Conservation (phyloP, 768 basidiomycete species). For the Rhodotorula graminis region DNA sequence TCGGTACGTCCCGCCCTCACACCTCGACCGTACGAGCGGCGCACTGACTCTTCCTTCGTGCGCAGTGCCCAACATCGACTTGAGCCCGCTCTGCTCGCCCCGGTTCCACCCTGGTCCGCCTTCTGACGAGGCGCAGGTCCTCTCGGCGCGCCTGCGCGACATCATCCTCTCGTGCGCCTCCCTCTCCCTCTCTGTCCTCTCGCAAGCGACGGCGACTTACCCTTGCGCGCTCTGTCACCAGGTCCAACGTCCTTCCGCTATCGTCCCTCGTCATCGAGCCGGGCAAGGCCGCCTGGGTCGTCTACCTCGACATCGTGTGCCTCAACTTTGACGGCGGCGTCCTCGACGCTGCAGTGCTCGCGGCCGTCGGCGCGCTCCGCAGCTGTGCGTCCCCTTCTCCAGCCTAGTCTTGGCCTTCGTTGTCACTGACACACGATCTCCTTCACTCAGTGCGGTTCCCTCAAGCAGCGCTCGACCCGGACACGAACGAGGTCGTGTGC, state of each 20-base stretch:
- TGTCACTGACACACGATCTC: constrained; percentile 47
- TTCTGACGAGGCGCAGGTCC: constrained; percentile 83
- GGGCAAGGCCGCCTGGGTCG: constrained; percentile 77
- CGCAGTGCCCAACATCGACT: constrained; percentile 89
- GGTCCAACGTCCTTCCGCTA: constrained; percentile 63
- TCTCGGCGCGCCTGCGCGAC: constrained; percentile 77
- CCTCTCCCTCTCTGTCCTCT: neutral
- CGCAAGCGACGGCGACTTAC: neutral
- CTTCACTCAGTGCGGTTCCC: constrained; percentile 40
- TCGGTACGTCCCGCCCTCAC: constrained; percentile 56
- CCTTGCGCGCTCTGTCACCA: constrained; percentile 46
- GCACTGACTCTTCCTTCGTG: too few species aligned
- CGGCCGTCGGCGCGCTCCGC: constrained; percentile 76
- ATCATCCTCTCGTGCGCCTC: constrained; percentile 63
- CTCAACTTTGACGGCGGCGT: constrained; percentile 97
- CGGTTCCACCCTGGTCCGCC: constrained; percentile 95
- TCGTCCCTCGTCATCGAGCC: constrained; percentile 71
- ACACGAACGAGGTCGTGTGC: constrained; percentile 14
- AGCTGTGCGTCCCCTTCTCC: constrained; percentile 56
- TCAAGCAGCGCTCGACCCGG: constrained; percentile 17
- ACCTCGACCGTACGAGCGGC: neutral
- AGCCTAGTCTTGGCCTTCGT: too few species aligned
- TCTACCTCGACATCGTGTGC: constrained; percentile 92
- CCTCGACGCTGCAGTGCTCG: constrained; percentile 82
- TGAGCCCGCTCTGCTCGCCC: constrained; percentile 87